These are phyloP conservation scores for Gossypium bickii DNA, from an alignment of 345 rosid species.

Conservation along the genomic window DNA sequence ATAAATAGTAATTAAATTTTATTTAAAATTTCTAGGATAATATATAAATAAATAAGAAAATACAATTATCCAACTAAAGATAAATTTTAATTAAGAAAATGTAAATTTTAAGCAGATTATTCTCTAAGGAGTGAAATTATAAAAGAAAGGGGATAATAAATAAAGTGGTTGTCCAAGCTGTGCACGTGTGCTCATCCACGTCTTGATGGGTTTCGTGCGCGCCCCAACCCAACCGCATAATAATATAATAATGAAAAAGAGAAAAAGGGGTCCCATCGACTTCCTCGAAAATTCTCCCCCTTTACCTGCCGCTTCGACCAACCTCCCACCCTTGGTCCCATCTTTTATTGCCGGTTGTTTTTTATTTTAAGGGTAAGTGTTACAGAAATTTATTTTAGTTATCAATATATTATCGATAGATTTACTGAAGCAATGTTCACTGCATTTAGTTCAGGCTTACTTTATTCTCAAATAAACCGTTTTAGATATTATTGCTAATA, in stretches of 20 bases:
- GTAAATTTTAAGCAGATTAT: not conserved
- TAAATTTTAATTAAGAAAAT: not conserved
- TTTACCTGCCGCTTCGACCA: constrained; percentile 26
- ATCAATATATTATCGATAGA: too few relatives aligned
- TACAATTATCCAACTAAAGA: too few relatives aligned
- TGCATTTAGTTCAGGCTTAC: too few relatives aligned
- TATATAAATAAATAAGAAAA: too few relatives aligned
- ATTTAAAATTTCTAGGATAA: too few relatives aligned
- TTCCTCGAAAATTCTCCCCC: constrained; percentile 16
- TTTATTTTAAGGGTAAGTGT: not conserved
- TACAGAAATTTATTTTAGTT: too few relatives aligned
- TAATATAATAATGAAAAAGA: not conserved
- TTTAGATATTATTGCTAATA: too few relatives aligned
- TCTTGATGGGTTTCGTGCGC: constrained; percentile 28
- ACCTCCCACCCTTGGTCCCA: not conserved
- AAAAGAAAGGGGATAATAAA: not conserved
- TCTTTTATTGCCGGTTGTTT: not conserved
- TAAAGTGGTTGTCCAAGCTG: constrained; percentile 1
- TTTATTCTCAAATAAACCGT: too few relatives aligned
- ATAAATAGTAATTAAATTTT: too few relatives aligned
- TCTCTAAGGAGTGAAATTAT: too few relatives aligned
- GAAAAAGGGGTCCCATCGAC: not conserved
- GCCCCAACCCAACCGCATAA: not conserved
- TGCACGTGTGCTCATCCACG: constrained; percentile 33
- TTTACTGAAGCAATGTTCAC: too few relatives aligned